Evolutionary conservation across 2,329 filamentous ascomycete species (phyloP).

Genomic region (Bisporella sp.): DNA sequence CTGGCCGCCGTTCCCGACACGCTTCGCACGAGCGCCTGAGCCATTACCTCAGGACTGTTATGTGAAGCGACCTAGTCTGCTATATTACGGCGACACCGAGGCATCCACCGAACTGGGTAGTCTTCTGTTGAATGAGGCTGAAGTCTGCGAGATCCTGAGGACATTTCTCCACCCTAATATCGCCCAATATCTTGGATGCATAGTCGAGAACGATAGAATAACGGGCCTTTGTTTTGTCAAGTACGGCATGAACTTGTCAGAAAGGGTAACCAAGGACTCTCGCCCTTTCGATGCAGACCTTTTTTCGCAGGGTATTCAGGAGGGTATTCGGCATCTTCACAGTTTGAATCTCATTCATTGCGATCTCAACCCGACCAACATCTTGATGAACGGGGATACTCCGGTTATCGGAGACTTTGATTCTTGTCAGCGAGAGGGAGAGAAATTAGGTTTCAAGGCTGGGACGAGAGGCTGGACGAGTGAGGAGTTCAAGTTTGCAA

Average conservation of each 20-base stretch:
- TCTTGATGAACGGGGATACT: slow-evolving; percentile 17
- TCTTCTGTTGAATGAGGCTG: no score
- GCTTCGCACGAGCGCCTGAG: slow-evolving; percentile 5
- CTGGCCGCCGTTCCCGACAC: slow-evolving; percentile 6
- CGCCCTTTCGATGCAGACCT: slow-evolving; percentile 3
- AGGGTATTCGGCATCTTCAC: slow-evolving; percentile 23
- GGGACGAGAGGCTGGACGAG: slow-evolving; percentile 5
- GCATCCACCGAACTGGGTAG: no score
- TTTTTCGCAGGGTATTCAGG: slow-evolving; percentile 10
- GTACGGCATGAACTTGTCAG: slow-evolving; percentile 14
- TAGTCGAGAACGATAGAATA: slow-evolving; percentile 16
- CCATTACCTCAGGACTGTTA: slow-evolving; percentile 8
- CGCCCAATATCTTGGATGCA: slow-evolving; percentile 21
- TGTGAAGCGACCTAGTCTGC: slow-evolving; percentile 7
- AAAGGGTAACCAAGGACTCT: slow-evolving; percentile 9
- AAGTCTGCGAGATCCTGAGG: no score
- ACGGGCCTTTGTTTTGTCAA: slow-evolving; percentile 22
- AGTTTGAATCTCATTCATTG: slow-evolving; percentile 24
- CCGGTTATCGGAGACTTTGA: slow-evolving; percentile 26
- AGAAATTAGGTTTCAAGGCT: slow-evolving; percentile 9
- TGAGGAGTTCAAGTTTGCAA: slow-evolving; percentile 6
- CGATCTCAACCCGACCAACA: slow-evolving; percentile 26
- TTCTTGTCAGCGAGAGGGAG: slow-evolving; percentile 17
- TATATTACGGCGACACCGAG: slow-evolving; percentile 9
- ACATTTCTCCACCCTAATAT: slow-evolving; percentile 24